A percentile compares a stretch with the other conserved stretches of the same genome.
phyloP scores from a whole-genome alignment of 352 stramenopile species.

The Pythium dissotocum region DNA sequence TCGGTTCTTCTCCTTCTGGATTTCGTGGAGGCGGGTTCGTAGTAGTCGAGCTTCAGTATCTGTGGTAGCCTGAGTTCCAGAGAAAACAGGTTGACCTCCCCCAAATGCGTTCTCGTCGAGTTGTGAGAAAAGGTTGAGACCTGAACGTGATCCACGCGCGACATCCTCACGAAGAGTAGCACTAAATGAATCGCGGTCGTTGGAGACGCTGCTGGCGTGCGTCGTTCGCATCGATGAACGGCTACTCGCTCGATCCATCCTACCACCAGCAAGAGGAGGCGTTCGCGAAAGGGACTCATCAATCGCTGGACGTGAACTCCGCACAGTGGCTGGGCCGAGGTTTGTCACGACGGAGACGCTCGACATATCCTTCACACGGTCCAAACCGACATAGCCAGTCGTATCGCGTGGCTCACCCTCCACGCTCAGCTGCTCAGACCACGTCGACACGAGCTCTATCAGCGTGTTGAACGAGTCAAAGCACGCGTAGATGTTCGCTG shows the following conservation, averaged over 20 bases:
- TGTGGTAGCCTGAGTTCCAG: slow-evolving; percentile 54
- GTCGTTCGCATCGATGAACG: slow-evolving; percentile 4
- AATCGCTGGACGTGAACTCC: slow-evolving; percentile 17
- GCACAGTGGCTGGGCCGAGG: slow-evolving; percentile 25
- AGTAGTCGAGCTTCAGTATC: slow-evolving; percentile 85
- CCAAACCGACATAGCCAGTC: slow-evolving; percentile 77
- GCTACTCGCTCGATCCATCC: slow-evolving; percentile 6
- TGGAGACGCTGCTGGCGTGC: neutral
- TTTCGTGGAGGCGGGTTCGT: slow-evolving; percentile 68
- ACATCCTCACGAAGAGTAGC: slow-evolving; percentile 1
- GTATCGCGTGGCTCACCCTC: slow-evolving; percentile 61
- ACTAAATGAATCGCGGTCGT: neutral
- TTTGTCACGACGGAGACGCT: slow-evolving; percentile 81
- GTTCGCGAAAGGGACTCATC: slow-evolving; percentile 22
- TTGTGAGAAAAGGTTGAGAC: slow-evolving; percentile 65
- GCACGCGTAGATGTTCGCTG: slow-evolving; percentile 86
- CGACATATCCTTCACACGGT: slow-evolving; percentile 53
- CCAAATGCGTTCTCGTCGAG: slow-evolving; percentile 85
- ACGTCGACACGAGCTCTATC: slow-evolving; percentile 67
- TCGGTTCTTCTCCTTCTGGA: slow-evolving; percentile 77
- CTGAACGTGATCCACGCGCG: neutral
- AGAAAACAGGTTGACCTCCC: slow-evolving; percentile 63
- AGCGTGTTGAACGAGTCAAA: slow-evolving; percentile 90
- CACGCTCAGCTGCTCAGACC: slow-evolving; percentile 69
- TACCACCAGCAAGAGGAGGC: slow-evolving; percentile 14